Percentiles rank a stretch among this genome's conserved stretches.
These are phyloP conservation scores for Penicillium decumbens DNA, from an alignment of 2,329 filamentous ascomycete species.

Conservation along the genomic window DNA sequence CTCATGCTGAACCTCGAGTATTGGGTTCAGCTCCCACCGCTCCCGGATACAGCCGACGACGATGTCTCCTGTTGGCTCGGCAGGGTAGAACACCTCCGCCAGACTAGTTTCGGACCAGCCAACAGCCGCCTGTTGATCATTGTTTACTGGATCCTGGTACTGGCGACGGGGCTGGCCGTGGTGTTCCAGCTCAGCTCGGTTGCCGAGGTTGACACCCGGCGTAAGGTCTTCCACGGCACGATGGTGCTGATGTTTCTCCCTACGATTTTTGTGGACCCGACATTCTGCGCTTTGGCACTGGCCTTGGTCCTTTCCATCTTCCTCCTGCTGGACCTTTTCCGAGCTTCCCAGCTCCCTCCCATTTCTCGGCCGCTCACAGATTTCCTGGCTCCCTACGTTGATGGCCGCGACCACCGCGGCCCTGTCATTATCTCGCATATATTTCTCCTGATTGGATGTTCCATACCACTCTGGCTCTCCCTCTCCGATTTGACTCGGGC, in stretches of 20 bases:
- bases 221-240: constrained; percentile 97
- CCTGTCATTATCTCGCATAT: constrained; percentile 96
- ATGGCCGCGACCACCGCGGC: constrained; percentile 85
- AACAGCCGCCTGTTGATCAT: constrained; percentile 75
- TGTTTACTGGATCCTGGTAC: constrained; percentile 67
- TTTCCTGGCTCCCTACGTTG: constrained; percentile 90
- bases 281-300: constrained; percentile 76
- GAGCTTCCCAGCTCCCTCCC: constrained; percentile 86
- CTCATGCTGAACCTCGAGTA: constrained; percentile 62
- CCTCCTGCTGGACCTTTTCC: constrained; percentile 78
- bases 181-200: constrained; percentile 70
- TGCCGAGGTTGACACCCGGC: constrained; percentile 88
- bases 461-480: constrained; percentile 87
- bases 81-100: constrained; percentile 63
- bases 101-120: constrained; percentile 63
- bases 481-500: constrained; percentile 64
- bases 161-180: constrained; percentile 65
- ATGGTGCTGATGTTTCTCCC: constrained; percentile 96
- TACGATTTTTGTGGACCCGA: constrained; percentile 77
- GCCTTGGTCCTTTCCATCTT: constrained; percentile 76
- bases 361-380: constrained; percentile 77
- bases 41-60: constrained; percentile 26
- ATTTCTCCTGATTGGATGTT: constrained; percentile 90
- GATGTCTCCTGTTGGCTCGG: constrained; percentile 49
- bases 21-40: constrained; percentile 69